These are phyloP conservation scores for Pythium phragmitis DNA, from an alignment of 352 stramenopile genomes.

Conservation along the genomic window DNA sequence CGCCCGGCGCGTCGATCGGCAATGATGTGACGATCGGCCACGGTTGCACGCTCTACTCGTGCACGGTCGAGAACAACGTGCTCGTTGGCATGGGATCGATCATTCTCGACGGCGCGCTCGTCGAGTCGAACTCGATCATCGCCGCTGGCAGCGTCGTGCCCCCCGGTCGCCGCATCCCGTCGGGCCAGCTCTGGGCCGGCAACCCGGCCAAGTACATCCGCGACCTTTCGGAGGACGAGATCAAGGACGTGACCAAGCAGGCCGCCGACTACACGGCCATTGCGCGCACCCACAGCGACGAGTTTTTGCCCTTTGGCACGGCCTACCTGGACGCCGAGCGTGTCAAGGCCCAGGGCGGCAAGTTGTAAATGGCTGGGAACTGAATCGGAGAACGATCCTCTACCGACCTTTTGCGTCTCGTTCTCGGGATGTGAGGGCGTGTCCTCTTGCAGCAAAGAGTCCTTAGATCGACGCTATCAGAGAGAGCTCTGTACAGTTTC, in stretches of 20 bases:
- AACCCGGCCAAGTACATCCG: slow-evolving; percentile 95
- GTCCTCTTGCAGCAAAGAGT: slow-evolving; percentile 10
- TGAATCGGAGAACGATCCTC: not conserved
- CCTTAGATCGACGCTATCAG: slow-evolving; percentile 16
- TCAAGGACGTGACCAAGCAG: slow-evolving; percentile 87
- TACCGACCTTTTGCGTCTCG: not conserved
- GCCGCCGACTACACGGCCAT: slow-evolving; percentile 84
- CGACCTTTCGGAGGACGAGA: slow-evolving; percentile 92
- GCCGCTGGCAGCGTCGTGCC: slow-evolving; percentile 94
- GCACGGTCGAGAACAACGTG: slow-evolving; percentile 94
- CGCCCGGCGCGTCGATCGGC: slow-evolving; percentile 90
- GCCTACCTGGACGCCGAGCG: slow-evolving; percentile 87
- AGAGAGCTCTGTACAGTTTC: slow-evolving; percentile 6
- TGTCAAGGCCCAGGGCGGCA: slow-evolving; percentile 77
- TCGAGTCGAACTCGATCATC: slow-evolving; percentile 94
- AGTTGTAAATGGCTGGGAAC: slow-evolving; percentile 51
- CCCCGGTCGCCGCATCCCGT: slow-evolving; percentile 83
- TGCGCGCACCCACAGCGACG: slow-evolving; percentile 83
- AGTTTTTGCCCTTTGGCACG: slow-evolving; percentile 89
- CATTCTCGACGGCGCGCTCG: slow-evolving; percentile 90
- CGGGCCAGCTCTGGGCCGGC: slow-evolving; percentile 94
- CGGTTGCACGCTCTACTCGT: slow-evolving; percentile 95
- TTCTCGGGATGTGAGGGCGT: not conserved
- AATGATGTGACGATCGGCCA: slow-evolving; percentile 96
- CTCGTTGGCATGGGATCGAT: slow-evolving; percentile 97